A percentile compares a stretch with the other conserved stretches of the same genome.
These are phyloP conservation scores for Chlamydomonas sphaeroides DNA, from an alignment of 139 green algal species.

Conservation along the genomic window DNA sequence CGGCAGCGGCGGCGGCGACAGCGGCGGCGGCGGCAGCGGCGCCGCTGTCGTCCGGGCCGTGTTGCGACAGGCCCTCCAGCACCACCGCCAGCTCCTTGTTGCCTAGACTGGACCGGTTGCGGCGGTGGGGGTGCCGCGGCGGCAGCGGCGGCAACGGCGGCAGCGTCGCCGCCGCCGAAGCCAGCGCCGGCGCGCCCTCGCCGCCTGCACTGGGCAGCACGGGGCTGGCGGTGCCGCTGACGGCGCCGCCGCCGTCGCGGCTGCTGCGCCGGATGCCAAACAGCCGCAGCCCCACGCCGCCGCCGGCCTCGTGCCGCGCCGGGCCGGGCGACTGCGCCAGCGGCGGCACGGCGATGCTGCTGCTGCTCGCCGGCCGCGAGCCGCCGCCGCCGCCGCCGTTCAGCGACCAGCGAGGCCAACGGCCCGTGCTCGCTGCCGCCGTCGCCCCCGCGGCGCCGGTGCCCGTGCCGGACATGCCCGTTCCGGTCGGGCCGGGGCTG, in stretches of 20 bases:
- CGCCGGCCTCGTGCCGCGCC: not conserved
- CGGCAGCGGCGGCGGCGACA: too few species aligned
- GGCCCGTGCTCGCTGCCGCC: not conserved
- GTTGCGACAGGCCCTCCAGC: too few species aligned
- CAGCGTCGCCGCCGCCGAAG: too few species aligned
- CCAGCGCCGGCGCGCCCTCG: too few species aligned
- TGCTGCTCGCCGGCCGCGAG: conserved; percentile 4
- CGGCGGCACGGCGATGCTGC: not conserved
- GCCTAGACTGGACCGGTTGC: too few species aligned
- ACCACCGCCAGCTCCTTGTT: too few species aligned
- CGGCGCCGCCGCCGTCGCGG: not conserved
- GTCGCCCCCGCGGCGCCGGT: not conserved
- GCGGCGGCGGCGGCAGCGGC: too few species aligned
- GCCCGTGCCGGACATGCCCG: too few species aligned
- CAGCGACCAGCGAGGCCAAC: not conserved
- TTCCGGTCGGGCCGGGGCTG: not conserved
- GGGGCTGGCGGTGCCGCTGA: not conserved
- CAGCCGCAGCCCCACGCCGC: not conserved
- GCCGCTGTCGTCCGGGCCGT: too few species aligned
- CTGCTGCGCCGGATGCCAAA: not conserved
- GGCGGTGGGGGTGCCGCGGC: too few species aligned
- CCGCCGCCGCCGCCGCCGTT: not conserved
- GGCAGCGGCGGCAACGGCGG: too few species aligned
- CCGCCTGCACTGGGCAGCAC: too few species aligned
- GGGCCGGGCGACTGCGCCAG: not conserved